Conservation (phyloP, 2,329 filamentous ascomycete species). For the Penicillium sp. region DNA sequence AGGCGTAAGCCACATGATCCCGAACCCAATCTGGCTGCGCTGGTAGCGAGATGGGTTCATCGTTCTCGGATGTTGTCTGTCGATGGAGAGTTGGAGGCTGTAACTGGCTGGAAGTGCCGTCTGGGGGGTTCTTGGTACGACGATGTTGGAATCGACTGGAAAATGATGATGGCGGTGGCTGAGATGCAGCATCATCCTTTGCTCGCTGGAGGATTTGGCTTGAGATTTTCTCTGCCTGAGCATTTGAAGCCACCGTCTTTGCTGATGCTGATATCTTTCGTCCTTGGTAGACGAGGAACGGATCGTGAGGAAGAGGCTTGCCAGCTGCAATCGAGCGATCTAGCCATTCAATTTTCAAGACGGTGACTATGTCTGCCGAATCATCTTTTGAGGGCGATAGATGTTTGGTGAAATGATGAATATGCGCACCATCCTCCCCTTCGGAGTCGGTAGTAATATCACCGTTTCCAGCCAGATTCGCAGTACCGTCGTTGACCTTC, state of each 20-base stretch:
- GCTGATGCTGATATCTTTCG: slow-evolving; percentile 43
- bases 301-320: slow-evolving; percentile 49
- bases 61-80: slow-evolving; percentile 78
- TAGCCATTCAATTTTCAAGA: slow-evolving; percentile 61
- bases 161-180: slow-evolving; percentile 7
- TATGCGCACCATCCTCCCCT: slow-evolving; percentile 26
- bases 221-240: slow-evolving; percentile 8
- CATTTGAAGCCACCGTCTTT: background rate
- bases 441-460: slow-evolving; percentile 40
- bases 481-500: background rate
- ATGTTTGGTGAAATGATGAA: slow-evolving; percentile 15
- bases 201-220: slow-evolving; percentile 58
- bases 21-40: slow-evolving; percentile 71
- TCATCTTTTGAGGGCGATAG: slow-evolving; percentile 7
- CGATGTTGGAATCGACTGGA: slow-evolving; percentile 20
- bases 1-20: slow-evolving; percentile 71
- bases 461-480: slow-evolving; percentile 20
- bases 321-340: slow-evolving; percentile 51
- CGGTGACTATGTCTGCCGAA: slow-evolving; percentile 45
- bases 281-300: slow-evolving; percentile 59
- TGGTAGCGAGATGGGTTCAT: slow-evolving; percentile 62
- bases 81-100: slow-evolving; percentile 59
- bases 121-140: slow-evolving; percentile 28
- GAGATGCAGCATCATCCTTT: slow-evolving; percentile 50
- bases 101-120: slow-evolving; percentile 26